Percentiles rank a stretch among this genome's conserved stretches.
These are phyloP conservation scores for Sanghuangporus sanghuang DNA, from an alignment of 1,284 basidiomycete species.

Conservation along the genomic window DNA sequence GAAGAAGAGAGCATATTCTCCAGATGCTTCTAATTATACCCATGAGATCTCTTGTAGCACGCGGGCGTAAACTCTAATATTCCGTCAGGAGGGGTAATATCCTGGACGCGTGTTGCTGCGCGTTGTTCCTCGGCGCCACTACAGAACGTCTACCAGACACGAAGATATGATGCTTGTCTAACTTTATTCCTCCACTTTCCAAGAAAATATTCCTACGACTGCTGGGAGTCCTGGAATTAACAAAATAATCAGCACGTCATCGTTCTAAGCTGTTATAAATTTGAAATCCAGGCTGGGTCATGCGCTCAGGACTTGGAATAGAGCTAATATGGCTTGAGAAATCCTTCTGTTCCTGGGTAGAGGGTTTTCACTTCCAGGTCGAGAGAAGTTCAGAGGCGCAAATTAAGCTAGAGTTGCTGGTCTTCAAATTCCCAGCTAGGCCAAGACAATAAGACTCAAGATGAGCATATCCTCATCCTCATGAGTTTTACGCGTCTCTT, in stretches of 20 bases:
- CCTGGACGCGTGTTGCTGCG: not conserved
- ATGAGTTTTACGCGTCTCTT: not conserved
- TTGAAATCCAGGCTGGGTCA: not conserved
- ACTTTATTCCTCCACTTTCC: not conserved
- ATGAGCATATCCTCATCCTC: not conserved
- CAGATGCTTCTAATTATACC: not conserved
- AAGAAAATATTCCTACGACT: not conserved
- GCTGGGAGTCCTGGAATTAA: not conserved
- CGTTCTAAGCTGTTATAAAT: not conserved
- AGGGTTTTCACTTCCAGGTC: not conserved
- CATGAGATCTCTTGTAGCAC: not conserved
- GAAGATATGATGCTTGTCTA: not conserved
- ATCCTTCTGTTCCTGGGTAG: not conserved
- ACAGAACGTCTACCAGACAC: not conserved
- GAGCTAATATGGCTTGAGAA: not conserved
- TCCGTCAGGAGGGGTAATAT: not conserved
- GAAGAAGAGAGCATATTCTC: no score
- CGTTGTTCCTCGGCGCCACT: not conserved
- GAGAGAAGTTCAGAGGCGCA: not conserved
- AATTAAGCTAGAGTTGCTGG: not conserved
- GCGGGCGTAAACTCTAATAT: not conserved
- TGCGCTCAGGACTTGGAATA: not conserved
- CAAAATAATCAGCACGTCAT: not conserved
- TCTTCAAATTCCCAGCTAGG: not conserved
- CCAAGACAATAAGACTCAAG: slow-evolving; percentile 6